Evolutionary conservation across 371 early-diverging fungal genomes (phyloP).

Genomic region (Lichtheimia corymbifera): DNA sequence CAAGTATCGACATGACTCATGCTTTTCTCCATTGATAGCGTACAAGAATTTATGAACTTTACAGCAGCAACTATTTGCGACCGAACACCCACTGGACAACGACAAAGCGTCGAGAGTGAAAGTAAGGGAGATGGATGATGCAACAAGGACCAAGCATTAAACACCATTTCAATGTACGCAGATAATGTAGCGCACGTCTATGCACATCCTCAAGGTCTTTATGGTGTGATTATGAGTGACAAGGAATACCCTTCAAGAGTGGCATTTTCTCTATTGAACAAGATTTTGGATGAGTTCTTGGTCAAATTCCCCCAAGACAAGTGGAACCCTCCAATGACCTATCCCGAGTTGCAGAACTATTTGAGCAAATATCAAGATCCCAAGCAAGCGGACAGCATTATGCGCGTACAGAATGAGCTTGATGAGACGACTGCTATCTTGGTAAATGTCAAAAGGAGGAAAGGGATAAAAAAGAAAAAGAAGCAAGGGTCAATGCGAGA

Average conservation of each 20-base stretch:
- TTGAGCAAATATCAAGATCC: conserved; percentile 91
- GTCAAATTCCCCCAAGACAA: conserved; percentile 59
- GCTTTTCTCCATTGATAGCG: conserved; percentile 46
- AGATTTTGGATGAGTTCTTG: conserved; percentile 89
- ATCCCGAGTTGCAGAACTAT: conserved; percentile 75
- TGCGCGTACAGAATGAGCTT: conserved; percentile 96
- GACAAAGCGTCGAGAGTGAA: conserved; percentile 86
- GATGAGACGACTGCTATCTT: conserved; percentile 97
- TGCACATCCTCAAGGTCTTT: conserved; percentile 71
- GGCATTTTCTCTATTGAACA: conserved; percentile 85
- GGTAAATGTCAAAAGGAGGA: conserved; percentile 37
- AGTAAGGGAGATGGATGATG: conserved; percentile 46
- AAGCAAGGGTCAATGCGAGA: not conserved
- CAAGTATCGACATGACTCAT: not conserved
- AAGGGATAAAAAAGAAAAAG: not conserved
- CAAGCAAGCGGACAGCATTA: conserved; percentile 89
- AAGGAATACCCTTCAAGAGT: conserved; percentile 92
- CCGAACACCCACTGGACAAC: conserved; percentile 79
- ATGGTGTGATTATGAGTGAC: conserved; percentile 84
- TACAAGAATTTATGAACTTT: conserved; percentile 90
- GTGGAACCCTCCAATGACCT: conserved; percentile 59
- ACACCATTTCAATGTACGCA: conserved; percentile 18
- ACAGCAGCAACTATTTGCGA: conserved; percentile 85
- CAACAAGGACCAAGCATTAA: too few relatives aligned
- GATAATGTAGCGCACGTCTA: conserved; percentile 87